Evolutionary conservation across 257 asterid species (phyloP), one percentile per base, ranked within the genome.

Genomic region (Datura wrightii): DNA sequence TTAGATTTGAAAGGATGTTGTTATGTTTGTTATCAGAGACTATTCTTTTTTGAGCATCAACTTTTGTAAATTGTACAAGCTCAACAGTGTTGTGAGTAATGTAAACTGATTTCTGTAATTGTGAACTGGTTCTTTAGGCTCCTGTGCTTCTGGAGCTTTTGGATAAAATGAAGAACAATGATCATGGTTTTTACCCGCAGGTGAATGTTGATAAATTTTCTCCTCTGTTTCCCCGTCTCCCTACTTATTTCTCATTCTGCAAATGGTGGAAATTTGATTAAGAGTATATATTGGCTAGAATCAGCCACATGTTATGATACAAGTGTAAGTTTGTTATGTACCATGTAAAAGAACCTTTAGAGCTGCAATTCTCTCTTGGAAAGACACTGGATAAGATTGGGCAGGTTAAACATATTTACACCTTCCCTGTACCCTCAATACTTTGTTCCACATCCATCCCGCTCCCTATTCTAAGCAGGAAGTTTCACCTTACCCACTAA

Each of bases 81-180:
- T 69, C 79, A 69, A 69, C 34, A 1, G 18, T 37, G 48, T 15
- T 39, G 78, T 1, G 78, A 67, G 10, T 39, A 4, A 24, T 52
- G 31, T 78, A 42, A 34, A 78, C 63, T 78, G 18, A 84, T 10
- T 56, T 31, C 34, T 72, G 42, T 41, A 46, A 42, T 87, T 84
- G 44, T 59, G 79, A 52, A 52, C 16, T 86, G 50, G 83, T 48
- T 44, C 72, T 79, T 18, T 87, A 95, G 98, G 97, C 95, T 84
- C 98, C 97, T 0, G 92, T 91, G 84, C 97, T 93, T 82, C 83
- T 94, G 24, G 90, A 91, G 84, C 98, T 95, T 89, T 83, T 95
- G 16, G 89, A 92, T 85, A 92, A 92, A 90, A 89, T 93, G 98
- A 92, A 91, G 93, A 89, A 83, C 69, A 84, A 85, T 8, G 84